Base-by-base conservation (phyloP, 2,329 filamentous ascomycete species). In the Neophaeococcomyces mojaviensis region DNA sequence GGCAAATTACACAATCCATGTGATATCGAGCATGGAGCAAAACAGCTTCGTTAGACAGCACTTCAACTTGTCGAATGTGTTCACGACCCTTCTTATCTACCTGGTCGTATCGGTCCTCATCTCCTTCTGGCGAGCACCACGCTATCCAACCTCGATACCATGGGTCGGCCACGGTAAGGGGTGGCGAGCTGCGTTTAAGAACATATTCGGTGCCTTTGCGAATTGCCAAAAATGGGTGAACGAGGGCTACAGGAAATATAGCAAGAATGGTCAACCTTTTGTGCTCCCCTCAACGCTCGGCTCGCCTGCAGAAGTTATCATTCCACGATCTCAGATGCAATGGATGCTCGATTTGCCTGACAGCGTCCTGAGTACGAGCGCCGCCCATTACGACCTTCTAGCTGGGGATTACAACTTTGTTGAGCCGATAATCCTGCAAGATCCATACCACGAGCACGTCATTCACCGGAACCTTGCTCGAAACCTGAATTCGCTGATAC, bases 301-400 rank as follows among this genome's bases (percentile, higher is more conserved):
- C 2, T 4, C 16, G 8, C 3, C 6, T 10, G 39, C 39, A n/a
- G 39, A 42, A 15, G 32, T 26, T 9, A 26, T 42, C 6, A 16
- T 42, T 4, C 39, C 39, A 10, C 4, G 24, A 15, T 16, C 26
- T 3, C 26, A 42, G 26, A 42, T 67, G 43, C 34, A 44, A 13
- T 71, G 68, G 68, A 59, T 72, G 37, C 53, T 69, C 15, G 64
- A 68, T 24, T 63, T 70, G 44, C 65, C 69, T 2, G 68, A 71
- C 41, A 47, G 54, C 24, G 54, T 69, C n/a, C 54, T 68, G 9
- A 67, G 60, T 43, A 58, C 59, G 2, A 52, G 52, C 9, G 64
- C 58, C 10, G 60, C 63, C 10, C 66, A 69, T 46, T 63, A 63
- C 44, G 64, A 70, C 26, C 18, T 49, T 0, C 52, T 71, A n/a